A percentile compares a stretch with the other conserved stretches of the same genome.
Conservation (phyloP, 805 yeast genomes). For the Huiozyma naganishii region DNA sequence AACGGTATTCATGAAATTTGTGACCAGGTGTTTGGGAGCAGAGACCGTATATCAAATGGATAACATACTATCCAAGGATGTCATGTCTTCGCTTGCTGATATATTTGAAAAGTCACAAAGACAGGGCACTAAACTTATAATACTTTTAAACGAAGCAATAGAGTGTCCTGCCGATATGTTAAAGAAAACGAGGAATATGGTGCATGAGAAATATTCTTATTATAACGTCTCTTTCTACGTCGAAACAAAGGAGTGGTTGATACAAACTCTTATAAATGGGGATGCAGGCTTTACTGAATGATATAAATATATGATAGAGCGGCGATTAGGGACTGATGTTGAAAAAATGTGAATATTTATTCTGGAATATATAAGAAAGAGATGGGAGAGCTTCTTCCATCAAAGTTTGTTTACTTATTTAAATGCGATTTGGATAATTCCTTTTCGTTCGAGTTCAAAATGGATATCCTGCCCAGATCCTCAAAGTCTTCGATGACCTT, state of each 20-base stretch:
- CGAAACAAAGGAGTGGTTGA: conserved; percentile 26
- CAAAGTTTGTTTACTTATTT: not conserved
- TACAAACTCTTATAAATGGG: conserved; percentile 24
- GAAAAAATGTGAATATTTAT: not conserved
- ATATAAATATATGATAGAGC: not conserved
- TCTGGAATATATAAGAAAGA: not conserved
- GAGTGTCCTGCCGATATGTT: conserved; percentile 5
- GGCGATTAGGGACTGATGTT: not conserved
- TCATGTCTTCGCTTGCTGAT: not conserved
- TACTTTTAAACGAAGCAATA: conserved; percentile 14
- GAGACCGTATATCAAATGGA: conserved; percentile 5
- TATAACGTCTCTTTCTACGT: conserved; percentile 8
- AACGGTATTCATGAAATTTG: conserved; percentile 18
- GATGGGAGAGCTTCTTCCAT: not conserved
- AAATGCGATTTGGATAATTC: not conserved
- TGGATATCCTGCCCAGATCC: conserved; percentile 12
- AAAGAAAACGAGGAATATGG: conserved; percentile 3
- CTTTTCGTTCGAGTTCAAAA: not conserved
- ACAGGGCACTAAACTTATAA: conserved; percentile 4
- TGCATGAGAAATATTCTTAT: conserved; percentile 1
- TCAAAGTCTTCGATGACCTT: conserved; percentile 19
- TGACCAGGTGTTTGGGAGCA: conserved; percentile 18
- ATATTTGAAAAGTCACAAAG: not conserved
- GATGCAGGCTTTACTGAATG: conserved; percentile 5
- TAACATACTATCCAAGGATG: not conserved